Evolutionary conservation across 257 asterid species (phyloP).

Genomic region (Przewalskia tangutica): DNA sequence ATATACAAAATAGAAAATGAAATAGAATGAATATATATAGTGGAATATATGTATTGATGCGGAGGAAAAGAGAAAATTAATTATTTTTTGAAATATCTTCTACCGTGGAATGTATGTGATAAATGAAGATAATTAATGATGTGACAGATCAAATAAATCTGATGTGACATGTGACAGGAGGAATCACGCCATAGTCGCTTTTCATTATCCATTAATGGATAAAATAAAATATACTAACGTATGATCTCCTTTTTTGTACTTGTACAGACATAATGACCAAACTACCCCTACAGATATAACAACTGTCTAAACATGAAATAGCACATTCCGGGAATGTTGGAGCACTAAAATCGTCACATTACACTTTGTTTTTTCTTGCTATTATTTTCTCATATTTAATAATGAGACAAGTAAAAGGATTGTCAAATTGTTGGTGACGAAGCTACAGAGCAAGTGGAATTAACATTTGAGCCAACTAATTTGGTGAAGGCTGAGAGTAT

Average conservation of each 20-base stretch:
- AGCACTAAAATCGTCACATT: not conserved
- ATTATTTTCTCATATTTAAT: constrained; percentile 4
- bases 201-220: not conserved
- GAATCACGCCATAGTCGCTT: not conserved
- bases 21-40: too few species aligned
- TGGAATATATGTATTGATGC: too few species aligned
- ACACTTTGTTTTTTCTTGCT: not conserved
- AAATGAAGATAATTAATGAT: too few species aligned
- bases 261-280: not conserved
- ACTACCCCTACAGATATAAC: not conserved
- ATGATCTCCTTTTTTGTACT: not conserved
- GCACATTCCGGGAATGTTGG: not conserved
- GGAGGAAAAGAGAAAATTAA: too few species aligned
- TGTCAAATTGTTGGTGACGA: not conserved
- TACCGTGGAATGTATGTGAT: too few species aligned
- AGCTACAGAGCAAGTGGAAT: not conserved
- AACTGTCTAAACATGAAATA: not conserved
- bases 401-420: not conserved
- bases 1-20: too few species aligned
- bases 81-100: too few species aligned
- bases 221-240: not conserved
- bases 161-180: too few species aligned
- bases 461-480: constrained; percentile 12
- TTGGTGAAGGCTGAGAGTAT: not conserved
- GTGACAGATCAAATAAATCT: too few species aligned